Percentiles rank a stretch among this genome's conserved stretches.
These are phyloP conservation scores for Phyllosticta citribraziliensis DNA, from an alignment of 2,329 filamentous ascomycete species.

Conservation along the genomic window DNA sequence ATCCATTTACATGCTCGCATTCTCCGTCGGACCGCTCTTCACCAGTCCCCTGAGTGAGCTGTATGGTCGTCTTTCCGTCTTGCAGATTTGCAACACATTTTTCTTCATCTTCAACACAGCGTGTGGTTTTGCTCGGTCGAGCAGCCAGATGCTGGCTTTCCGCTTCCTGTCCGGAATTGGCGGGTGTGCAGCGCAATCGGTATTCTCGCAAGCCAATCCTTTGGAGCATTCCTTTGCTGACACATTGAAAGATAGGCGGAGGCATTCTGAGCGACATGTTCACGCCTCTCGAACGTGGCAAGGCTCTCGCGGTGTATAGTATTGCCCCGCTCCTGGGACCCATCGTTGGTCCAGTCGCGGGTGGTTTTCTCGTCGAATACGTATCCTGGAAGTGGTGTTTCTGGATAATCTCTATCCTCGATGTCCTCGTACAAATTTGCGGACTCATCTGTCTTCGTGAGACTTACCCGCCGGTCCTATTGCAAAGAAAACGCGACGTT, in stretches of 20 bases:
- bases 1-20: constrained; percentile 11
- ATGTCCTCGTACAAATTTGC: constrained; percentile 48
- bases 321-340: constrained; percentile 55
- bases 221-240: neutral
- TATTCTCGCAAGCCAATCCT: constrained; percentile 14
- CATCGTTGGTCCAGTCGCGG: constrained; percentile 45
- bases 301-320: constrained; percentile 51
- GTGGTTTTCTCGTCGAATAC: constrained; percentile 57
- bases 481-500: constrained; percentile 43
- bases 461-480: constrained; percentile 36
- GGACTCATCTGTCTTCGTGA: constrained; percentile 54
- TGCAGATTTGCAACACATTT: constrained; percentile 46
- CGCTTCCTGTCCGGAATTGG: constrained; percentile 50
- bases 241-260: constrained; percentile 46
- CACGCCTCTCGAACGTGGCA: constrained; percentile 39
- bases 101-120: constrained; percentile 51
- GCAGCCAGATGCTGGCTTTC: constrained; percentile 46
- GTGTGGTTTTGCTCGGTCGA: constrained; percentile 46
- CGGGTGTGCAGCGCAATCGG: constrained; percentile 46
- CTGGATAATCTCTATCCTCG: constrained; percentile 53
- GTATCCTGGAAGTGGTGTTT: constrained; percentile 65
- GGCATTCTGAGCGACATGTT: constrained; percentile 27
- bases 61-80: constrained; percentile 34
- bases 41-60: constrained; percentile 40
- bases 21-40: constrained; percentile 10